Conservation (phyloP, 2,329 filamentous ascomycete species). For the Leptoxyphium fumago region DNA sequence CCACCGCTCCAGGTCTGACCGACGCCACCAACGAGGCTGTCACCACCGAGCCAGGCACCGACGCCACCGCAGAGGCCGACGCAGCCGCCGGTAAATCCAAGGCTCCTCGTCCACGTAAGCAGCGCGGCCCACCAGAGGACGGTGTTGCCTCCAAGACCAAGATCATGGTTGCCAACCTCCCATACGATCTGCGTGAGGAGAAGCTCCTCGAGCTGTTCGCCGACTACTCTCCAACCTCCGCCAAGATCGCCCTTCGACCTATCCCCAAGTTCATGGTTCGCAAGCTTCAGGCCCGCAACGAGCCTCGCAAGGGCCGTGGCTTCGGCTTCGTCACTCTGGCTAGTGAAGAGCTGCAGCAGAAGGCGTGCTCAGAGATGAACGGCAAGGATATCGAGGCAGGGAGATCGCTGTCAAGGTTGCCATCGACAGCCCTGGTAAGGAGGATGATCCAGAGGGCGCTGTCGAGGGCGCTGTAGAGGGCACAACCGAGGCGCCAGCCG, state of each 20-base stretch:
- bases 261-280: slow-evolving; percentile 99
- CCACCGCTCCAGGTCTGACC: slow-evolving; percentile 35
- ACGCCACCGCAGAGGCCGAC: slow-evolving; percentile 28
- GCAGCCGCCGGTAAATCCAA: slow-evolving; percentile 26
- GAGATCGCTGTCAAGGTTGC: slow-evolving; percentile 99
- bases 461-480: slow-evolving; percentile 32
- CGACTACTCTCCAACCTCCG: slow-evolving; percentile 79
- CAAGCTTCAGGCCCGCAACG: slow-evolving; percentile 96
- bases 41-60: slow-evolving; percentile 37
- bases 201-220: slow-evolving; percentile 98
- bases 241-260: slow-evolving; percentile 96
- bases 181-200: slow-evolving; percentile 94
- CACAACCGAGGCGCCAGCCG: slow-evolving; percentile 5
- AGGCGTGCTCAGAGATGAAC: slow-evolving; percentile 97
- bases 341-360: slow-evolving; percentile 90
- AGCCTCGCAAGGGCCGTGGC: slow-evolving; percentile 96
- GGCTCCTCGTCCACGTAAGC: slow-evolving; percentile 46
- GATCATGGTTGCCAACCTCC: slow-evolving; percentile 99
- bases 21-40: slow-evolving; percentile 39
- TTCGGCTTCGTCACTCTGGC: slow-evolving; percentile 96
- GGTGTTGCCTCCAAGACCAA: slow-evolving; percentile 98
- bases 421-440: slow-evolving; percentile 98
- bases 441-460: slow-evolving; percentile 51
- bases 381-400: slow-evolving; percentile 97
- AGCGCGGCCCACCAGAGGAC: slow-evolving; percentile 93